A percentile compares a stretch with the other conserved stretches of the same genome.
Conservation (phyloP, 805 yeast genomes). For the Nakazawaea ishiwadae region DNA sequence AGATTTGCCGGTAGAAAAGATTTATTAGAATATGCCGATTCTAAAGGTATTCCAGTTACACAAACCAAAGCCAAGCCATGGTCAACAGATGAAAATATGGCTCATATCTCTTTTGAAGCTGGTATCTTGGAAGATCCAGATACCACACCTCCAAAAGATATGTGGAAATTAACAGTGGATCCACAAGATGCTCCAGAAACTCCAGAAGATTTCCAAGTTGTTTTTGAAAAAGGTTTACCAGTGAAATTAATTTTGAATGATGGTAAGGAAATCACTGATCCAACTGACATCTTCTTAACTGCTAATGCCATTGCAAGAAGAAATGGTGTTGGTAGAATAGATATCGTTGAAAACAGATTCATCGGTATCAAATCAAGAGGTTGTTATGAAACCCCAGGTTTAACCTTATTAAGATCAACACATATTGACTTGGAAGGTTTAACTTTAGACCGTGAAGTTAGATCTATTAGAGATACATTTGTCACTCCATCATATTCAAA, state of each 20-base stretch:
- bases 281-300: conserved; percentile 87
- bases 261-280: conserved; percentile 66
- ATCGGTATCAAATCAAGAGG: conserved; percentile 99
- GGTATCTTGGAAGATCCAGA: conserved; percentile 99
- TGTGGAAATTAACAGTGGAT: conserved; percentile 98
- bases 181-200: conserved; percentile 91
- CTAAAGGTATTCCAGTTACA: conserved; percentile 87
- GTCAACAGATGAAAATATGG: conserved; percentile 99
- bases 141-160: conserved; percentile 98
- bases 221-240: conserved; percentile 85
- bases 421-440: conserved; percentile 97
- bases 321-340: conserved; percentile 99
- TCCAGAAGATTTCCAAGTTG: conserved; percentile 85
- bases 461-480: conserved; percentile 93
- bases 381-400: conserved; percentile 99
- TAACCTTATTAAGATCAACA: conserved; percentile 87
- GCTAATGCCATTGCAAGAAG: conserved; percentile 97
- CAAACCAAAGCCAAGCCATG: conserved; percentile 99
- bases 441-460: conserved; percentile 94
- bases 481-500: conserved; percentile 91
- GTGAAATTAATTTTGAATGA: conserved; percentile 67
- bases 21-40: conserved; percentile 87
- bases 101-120: conserved; percentile 98
- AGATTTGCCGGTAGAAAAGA: conserved; percentile 98
- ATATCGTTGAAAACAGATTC: conserved; percentile 98